Evolutionary conservation across 805 yeast genomes (phyloP).

Genomic region (Blastobotrys terrestris): DNA sequence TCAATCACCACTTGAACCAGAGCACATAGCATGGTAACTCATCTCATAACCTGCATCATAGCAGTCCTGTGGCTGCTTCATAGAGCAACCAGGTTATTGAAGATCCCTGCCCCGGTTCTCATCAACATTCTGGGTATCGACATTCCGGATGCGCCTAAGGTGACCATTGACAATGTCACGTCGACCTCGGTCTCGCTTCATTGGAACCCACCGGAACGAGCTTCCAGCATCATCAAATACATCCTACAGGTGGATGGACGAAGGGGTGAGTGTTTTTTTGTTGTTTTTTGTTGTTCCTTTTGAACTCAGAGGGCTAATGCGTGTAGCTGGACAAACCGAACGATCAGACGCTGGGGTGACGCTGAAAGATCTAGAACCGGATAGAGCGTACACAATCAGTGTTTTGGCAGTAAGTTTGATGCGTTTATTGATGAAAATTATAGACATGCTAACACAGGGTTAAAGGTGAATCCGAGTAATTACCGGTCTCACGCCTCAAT

Average conservation of each 20-base stretch:
- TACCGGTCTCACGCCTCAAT: constrained; percentile 23
- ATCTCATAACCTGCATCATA: not conserved
- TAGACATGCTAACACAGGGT: no score
- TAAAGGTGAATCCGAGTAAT: constrained; percentile 24
- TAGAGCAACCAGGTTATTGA: constrained; percentile 29
- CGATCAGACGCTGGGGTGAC: constrained; percentile 29
- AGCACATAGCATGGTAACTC: constrained; percentile 1
- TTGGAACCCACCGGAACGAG: constrained; percentile 31
- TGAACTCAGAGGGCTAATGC: not conserved
- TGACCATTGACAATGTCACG: constrained; percentile 28
- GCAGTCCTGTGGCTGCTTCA: constrained; percentile 32
- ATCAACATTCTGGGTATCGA: constrained; percentile 32
- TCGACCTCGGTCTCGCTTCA: constrained; percentile 28
- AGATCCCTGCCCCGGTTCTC: constrained; percentile 30
- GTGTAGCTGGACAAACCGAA: constrained; percentile 28
- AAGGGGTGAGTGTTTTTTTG: constrained; percentile 17
- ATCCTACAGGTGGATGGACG: constrained; percentile 30
- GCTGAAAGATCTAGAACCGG: constrained; percentile 29
- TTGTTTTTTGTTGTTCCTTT: not conserved
- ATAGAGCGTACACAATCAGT: constrained; percentile 28
- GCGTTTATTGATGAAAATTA: no score
- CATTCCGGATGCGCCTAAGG: constrained; percentile 30
- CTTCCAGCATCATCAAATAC: constrained; percentile 24
- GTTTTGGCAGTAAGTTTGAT: constrained; percentile 32
- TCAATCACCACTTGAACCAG: not conserved